phyloP scores from a whole-genome alignment of 768 basidiomycete genomes.

The Imleria badia region DNA sequence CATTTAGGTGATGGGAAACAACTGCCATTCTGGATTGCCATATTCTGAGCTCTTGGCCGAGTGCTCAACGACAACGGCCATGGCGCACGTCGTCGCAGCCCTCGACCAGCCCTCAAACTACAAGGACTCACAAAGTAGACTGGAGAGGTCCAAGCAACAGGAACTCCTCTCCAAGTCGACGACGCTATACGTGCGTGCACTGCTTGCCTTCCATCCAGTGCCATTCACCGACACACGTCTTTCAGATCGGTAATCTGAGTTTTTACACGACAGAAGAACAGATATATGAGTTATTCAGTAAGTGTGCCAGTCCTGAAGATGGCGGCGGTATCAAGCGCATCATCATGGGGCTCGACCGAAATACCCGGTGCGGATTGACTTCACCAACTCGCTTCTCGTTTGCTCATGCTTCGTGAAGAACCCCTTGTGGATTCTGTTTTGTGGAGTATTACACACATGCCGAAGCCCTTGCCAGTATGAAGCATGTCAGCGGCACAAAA shows the following conservation, averaged over 20 bases:
- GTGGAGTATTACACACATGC: constrained; percentile 95
- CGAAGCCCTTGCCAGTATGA: constrained; percentile 90
- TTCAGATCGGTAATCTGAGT: constrained; percentile 86
- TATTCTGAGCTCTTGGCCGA: not conserved
- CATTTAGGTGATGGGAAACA: constrained; percentile 27
- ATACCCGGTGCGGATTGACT: constrained; percentile 61
- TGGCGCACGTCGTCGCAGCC: constrained; percentile 83
- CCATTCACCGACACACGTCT: constrained; percentile 4
- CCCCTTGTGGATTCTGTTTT: constrained; percentile 94
- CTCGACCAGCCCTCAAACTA: constrained; percentile 97
- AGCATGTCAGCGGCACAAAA: constrained; percentile 96
- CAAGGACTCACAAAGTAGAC: constrained; percentile 85
- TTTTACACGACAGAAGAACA: constrained; percentile 96
- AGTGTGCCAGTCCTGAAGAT: constrained; percentile 84
- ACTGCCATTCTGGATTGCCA: constrained; percentile 23
- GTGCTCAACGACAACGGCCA: constrained; percentile 32
- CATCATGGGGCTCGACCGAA: constrained; percentile 92
- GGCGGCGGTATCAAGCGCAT: constrained; percentile 91
- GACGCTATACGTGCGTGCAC: constrained; percentile 80
- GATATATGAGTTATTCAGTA: constrained; percentile 90
- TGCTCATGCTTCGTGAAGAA: constrained; percentile 46
- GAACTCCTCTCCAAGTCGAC: constrained; percentile 81
- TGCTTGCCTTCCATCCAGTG: constrained; percentile 20
- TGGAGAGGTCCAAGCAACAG: constrained; percentile 77
- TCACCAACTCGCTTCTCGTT: not conserved